Evolutionary conservation across 1,284 basidiomycete species (phyloP).

Genomic region (Marasmius fiardii): DNA sequence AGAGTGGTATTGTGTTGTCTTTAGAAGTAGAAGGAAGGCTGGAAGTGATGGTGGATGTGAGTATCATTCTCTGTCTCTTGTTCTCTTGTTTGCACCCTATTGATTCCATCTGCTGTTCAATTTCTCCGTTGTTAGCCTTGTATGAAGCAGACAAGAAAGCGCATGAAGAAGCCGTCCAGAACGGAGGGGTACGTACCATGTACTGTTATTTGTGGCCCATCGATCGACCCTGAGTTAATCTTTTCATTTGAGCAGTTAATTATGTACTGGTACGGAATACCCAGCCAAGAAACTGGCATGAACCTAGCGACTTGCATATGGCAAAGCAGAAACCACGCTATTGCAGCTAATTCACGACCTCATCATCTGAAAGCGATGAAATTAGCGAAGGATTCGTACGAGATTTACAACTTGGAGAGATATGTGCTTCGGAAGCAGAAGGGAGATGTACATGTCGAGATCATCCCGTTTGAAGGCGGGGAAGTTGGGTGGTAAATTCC

Average conservation of each 20-base stretch:
- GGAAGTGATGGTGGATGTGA: slow-evolving; percentile 67
- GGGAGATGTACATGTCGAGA: slow-evolving; percentile 51
- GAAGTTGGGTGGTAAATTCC: slow-evolving; percentile 69
- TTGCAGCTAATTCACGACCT: slow-evolving; percentile 75
- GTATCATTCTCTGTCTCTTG: slow-evolving; percentile 29
- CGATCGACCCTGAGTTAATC: too few species aligned
- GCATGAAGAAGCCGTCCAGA: slow-evolving; percentile 86
- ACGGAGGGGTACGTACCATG: slow-evolving; percentile 66
- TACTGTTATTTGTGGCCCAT: too few species aligned
- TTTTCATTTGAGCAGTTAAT: slow-evolving; percentile 53
- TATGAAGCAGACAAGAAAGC: slow-evolving; percentile 84
- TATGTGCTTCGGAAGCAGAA: slow-evolving; percentile 64
- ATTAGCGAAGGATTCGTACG: slow-evolving; percentile 75
- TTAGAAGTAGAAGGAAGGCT: slow-evolving; percentile 73
- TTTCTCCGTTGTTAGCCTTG: slow-evolving; percentile 48
- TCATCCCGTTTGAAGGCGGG: slow-evolving; percentile 59
- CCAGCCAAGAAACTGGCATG: slow-evolving; percentile 67
- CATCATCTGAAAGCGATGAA: slow-evolving; percentile 82
- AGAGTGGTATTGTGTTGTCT: slow-evolving; percentile 90
- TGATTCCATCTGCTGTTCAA: too few species aligned
- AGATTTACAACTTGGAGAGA: slow-evolving; percentile 76
- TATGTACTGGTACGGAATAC: slow-evolving; percentile 91
- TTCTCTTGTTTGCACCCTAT: slow-evolving; percentile 5
- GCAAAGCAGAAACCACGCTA: slow-evolving; percentile 82
- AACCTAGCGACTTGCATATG: slow-evolving; percentile 96